These are phyloP conservation scores for Rhizopus sp. DNA, from an alignment of 371 early-diverging fungal species.

Conservation along the genomic window DNA sequence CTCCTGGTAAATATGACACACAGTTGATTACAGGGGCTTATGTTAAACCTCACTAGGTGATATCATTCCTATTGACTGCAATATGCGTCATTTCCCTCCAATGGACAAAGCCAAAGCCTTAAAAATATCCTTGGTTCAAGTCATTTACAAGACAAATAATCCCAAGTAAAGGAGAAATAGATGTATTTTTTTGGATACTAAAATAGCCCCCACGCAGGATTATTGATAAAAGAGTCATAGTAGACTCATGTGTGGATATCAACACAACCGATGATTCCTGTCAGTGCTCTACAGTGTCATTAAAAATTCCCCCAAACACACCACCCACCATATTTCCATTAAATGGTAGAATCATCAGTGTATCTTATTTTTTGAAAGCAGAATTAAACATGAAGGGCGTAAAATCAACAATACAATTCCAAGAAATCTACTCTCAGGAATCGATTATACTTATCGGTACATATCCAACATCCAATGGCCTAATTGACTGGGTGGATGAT, in stretches of 20 bases:
- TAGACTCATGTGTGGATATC: conserved; percentile 8
- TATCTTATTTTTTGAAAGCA: conserved; percentile 17
- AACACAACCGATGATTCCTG: neutral
- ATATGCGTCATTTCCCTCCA: conserved; percentile 18
- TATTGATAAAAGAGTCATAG: conserved; percentile 13
- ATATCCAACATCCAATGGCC: neutral
- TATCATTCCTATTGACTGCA: conserved; percentile 8
- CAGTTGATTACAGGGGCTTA: neutral
- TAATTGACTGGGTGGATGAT: neutral
- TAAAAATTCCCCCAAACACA: conserved; percentile 13
- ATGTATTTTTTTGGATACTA: neutral
- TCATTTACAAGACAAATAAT: conserved; percentile 13
- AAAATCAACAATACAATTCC: conserved; percentile 14
- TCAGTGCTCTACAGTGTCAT: neutral
- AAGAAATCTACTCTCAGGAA: conserved; percentile 15
- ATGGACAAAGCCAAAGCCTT: conserved; percentile 17
- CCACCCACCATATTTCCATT: conserved; percentile 22
- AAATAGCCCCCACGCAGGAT: neutral
- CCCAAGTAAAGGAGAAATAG: conserved; percentile 19
- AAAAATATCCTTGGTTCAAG: conserved; percentile 11
- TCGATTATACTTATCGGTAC: conserved; percentile 21
- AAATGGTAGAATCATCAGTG: conserved; percentile 17
- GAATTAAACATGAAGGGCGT: conserved; percentile 21
- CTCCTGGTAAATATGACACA: conserved; percentile 5
- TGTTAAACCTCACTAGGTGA: conserved; percentile 5